phyloP scores from a whole-genome alignment of 495 filamentous ascomycete species.

The Neurospora sp. region DNA sequence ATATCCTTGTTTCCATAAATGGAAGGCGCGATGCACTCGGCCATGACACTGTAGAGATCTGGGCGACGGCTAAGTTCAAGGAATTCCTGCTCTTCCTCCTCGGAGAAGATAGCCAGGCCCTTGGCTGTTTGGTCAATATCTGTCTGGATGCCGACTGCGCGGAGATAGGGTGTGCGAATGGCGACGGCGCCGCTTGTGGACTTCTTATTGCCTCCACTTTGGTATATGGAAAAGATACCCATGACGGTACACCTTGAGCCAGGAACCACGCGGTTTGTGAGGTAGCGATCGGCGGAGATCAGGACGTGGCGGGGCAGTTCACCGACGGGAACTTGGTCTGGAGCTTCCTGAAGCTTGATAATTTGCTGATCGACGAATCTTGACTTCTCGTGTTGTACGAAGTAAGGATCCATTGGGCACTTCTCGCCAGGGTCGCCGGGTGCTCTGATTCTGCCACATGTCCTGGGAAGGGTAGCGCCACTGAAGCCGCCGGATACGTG shows the following conservation, averaged over 20 bases:
- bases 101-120: constrained; percentile 75
- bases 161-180: constrained; percentile 92
- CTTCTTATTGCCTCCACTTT: constrained; percentile 76
- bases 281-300: constrained; percentile 88
- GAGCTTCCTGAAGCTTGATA: constrained; percentile 95
- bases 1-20: constrained; percentile 97
- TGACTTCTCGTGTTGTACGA: constrained; percentile 87
- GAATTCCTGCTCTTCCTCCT: constrained; percentile 97
- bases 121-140: constrained; percentile 86
- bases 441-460: constrained; percentile 53
- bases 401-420: constrained; percentile 92
- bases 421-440: constrained; percentile 49
- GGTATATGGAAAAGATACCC: constrained; percentile 97
- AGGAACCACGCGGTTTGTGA: constrained; percentile 92
- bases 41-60: constrained; percentile 83
- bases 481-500: constrained; percentile 74
- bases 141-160: constrained; percentile 83
- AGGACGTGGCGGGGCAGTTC: constrained; percentile 92
- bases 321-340: constrained; percentile 95
- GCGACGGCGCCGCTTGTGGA: constrained; percentile 72
- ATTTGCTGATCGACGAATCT: constrained; percentile 97
- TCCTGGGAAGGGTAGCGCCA: constrained; percentile 71
- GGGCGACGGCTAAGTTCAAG: constrained; percentile 83
- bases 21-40: constrained; percentile 89
- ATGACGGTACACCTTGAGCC: constrained; percentile 91